Conservation (phyloP, 495 filamentous ascomycete genomes). For the Trichoderma erinaceum region DNA sequence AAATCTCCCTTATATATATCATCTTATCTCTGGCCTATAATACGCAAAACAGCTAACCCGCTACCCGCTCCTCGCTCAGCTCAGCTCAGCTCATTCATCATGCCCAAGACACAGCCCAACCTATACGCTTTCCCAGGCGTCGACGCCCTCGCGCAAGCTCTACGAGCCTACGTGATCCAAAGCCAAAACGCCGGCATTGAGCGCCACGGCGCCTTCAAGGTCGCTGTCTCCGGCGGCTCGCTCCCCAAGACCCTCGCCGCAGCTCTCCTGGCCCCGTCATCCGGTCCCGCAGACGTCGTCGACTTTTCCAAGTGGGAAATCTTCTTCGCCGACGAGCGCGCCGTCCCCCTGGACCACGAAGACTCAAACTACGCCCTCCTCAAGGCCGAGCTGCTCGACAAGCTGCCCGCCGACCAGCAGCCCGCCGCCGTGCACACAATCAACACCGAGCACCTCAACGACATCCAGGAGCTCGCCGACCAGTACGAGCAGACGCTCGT, state of each 20-base stretch:
- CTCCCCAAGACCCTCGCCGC: conserved; percentile 77
- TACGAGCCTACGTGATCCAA: conserved; percentile 74
- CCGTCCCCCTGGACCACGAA: conserved; percentile 80
- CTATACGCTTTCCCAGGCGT: conserved; percentile 72
- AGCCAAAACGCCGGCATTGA: conserved; percentile 69
- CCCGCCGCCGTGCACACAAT: conserved; percentile 72
- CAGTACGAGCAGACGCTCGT: conserved; percentile 89
- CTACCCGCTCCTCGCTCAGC: conserved; percentile 1
- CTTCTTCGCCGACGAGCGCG: conserved; percentile 97
- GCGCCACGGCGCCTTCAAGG: conserved; percentile 78
- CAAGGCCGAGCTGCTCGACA: conserved; percentile 79
- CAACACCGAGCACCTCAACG: conserved; percentile 62
- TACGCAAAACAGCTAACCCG: too few relatives aligned
- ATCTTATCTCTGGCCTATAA: neutral
- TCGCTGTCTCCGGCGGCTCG: conserved; percentile 91
- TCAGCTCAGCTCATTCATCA: conserved; percentile 29
- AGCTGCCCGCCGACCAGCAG: conserved; percentile 62
- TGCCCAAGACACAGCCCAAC: conserved; percentile 66
- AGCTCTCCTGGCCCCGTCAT: conserved; percentile 61
- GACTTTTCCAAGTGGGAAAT: conserved; percentile 90
- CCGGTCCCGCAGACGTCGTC: conserved; percentile 55
- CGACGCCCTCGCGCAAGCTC: conserved; percentile 61
- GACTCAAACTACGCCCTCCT: conserved; percentile 93
- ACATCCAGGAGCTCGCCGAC: conserved; percentile 88
- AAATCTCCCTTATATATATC: neutral